Conservation (phyloP, 306 rosid genomes). For the Delonix regia region DNA sequence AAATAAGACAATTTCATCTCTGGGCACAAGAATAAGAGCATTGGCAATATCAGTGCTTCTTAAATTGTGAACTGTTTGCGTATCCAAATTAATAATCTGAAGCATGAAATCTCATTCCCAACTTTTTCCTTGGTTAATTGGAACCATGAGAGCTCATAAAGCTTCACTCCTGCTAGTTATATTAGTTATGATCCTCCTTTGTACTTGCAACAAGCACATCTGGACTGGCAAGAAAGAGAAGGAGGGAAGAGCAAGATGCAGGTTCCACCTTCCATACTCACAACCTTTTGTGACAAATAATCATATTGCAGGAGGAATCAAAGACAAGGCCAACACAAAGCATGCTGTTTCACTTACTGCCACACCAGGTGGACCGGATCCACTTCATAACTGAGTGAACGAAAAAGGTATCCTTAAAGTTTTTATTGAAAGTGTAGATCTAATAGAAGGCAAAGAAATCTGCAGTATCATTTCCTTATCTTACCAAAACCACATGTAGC, state of each 20-base stretch:
- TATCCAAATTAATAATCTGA: too few relatives aligned
- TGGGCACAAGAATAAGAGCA: too few relatives aligned
- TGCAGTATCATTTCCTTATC: constrained; percentile 15
- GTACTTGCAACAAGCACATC: constrained; percentile 29
- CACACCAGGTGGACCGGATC: constrained; percentile 46
- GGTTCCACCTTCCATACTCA: constrained; percentile 17
- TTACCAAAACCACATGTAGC: constrained; percentile 20
- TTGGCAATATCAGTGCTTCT: too few relatives aligned
- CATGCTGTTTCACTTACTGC: constrained; percentile 32
- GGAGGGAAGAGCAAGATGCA: constrained; percentile 1
- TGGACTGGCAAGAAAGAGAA: constrained; percentile 4
- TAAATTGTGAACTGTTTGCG: too few relatives aligned
- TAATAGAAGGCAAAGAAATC: constrained; percentile 12
- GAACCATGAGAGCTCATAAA: constrained; percentile 52
- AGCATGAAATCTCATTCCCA: too few relatives aligned
- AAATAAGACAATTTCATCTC: too few relatives aligned
- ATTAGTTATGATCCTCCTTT: constrained; percentile 6
- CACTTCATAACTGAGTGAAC: constrained; percentile 50
- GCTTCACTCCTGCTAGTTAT: background rate
- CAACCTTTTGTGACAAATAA: background rate
- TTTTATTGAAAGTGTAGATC: constrained; percentile 32
- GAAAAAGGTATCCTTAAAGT: constrained; percentile 20
- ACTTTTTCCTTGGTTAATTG: constrained; percentile 17
- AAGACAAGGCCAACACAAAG: background rate
- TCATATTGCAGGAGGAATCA: background rate